These are phyloP conservation scores for Suillus subaureus DNA, from an alignment of 768 basidiomycete species.

Conservation along the genomic window DNA sequence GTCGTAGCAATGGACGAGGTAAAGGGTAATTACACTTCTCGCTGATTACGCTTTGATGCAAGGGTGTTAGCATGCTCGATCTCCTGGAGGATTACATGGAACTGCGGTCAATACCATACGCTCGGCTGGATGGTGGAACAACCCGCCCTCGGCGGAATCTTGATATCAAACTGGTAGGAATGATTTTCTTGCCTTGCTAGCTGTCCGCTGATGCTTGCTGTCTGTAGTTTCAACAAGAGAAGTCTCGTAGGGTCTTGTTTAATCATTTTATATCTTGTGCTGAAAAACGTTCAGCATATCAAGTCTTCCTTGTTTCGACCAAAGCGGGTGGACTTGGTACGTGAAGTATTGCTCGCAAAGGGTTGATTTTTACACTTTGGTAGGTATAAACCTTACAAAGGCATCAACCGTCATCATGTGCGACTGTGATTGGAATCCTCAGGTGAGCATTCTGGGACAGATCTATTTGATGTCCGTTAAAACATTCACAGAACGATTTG, in stretches of 20 bases:
- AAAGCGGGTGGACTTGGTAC: slow-evolving; percentile 71
- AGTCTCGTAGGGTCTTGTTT: slow-evolving; percentile 46
- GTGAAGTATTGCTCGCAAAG: slow-evolving; percentile 12
- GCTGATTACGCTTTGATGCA: not conserved
- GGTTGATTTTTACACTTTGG: slow-evolving; percentile 26
- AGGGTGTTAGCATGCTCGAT: slow-evolving; percentile 57
- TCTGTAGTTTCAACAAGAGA: slow-evolving; percentile 57
- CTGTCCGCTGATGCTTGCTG: not conserved
- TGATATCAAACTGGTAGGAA: slow-evolving; percentile 56
- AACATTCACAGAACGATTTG: slow-evolving; percentile 60
- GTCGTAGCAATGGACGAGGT: slow-evolving; percentile 63
- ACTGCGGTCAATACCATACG: slow-evolving; percentile 58
- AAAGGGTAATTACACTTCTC: slow-evolving; percentile 7
- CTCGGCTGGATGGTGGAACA: slow-evolving; percentile 60
- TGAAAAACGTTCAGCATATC: slow-evolving; percentile 45
- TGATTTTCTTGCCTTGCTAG: not conserved
- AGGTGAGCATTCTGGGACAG: slow-evolving; percentile 27
- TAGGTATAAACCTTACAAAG: slow-evolving; percentile 81
- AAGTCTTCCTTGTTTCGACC: slow-evolving; percentile 72
- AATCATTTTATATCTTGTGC: not conserved
- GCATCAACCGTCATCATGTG: slow-evolving; percentile 83
- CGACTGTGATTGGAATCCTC: slow-evolving; percentile 70
- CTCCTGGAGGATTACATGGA: slow-evolving; percentile 68
- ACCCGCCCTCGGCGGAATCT: slow-evolving; percentile 54
- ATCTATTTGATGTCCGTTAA: slow-evolving; percentile 10